These are phyloP conservation scores for Metarhizium brunneum DNA, from an alignment of 2,329 filamentous ascomycete species.

Conservation along the genomic window DNA sequence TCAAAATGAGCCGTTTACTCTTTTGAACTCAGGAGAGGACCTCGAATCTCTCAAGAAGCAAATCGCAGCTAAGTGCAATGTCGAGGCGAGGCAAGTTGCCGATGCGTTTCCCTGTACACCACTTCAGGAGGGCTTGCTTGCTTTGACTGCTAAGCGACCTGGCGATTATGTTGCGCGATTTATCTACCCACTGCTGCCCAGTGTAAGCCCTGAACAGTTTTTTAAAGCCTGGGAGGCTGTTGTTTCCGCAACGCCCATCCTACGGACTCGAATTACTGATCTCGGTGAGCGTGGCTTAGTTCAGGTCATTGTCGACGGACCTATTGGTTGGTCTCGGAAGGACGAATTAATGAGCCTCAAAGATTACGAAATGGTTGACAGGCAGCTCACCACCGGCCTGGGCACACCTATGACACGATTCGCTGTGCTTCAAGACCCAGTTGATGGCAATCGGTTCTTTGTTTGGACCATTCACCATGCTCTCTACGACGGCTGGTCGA, in stretches of 20 bases:
- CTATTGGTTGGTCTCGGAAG: slow-evolving; percentile 12
- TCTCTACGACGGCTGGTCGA: slow-evolving; percentile 44
- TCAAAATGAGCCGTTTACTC: neutral
- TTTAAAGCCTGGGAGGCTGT: slow-evolving; percentile 29
- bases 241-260: slow-evolving; percentile 24
- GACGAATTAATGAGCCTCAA: slow-evolving; percentile 7
- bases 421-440: slow-evolving; percentile 7
- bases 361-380: slow-evolving; percentile 27
- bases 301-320: slow-evolving; percentile 17
- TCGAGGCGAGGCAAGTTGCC: slow-evolving; percentile 20
- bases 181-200: slow-evolving; percentile 25
- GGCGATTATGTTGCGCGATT: slow-evolving; percentile 37
- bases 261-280: slow-evolving; percentile 34
- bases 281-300: slow-evolving; percentile 27
- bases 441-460: neutral
- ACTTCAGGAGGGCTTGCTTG: slow-evolving; percentile 40
- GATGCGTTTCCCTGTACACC: slow-evolving; percentile 42
- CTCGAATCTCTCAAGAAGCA: neutral
- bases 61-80: neutral
- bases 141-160: slow-evolving; percentile 32
- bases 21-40: neutral
- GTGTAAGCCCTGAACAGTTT: slow-evolving; percentile 18
- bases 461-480: slow-evolving; percentile 40
- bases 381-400: slow-evolving; percentile 31
- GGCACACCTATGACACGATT: slow-evolving; percentile 3